Percentiles rank a stretch among this genome's conserved stretches.
Conservation (phyloP, 352 stramenopile species). For the Phytopythium mirpurense region DNA sequence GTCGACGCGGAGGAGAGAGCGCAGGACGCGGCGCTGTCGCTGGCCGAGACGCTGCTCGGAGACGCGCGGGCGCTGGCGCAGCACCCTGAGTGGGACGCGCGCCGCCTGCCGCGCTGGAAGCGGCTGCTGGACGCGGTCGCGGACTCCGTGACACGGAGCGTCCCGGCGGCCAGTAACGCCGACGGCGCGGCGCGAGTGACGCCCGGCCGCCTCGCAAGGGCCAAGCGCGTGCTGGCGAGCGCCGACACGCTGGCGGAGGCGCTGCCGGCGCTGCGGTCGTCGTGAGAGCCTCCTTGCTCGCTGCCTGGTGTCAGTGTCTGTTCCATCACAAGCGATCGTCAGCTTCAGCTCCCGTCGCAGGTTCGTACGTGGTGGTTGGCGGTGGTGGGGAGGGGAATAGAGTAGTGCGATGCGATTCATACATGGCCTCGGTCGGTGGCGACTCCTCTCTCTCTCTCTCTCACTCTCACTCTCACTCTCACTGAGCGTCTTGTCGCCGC, state of each 20-base stretch:
- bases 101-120: slow-evolving; percentile 43
- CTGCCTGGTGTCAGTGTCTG: too few species aligned
- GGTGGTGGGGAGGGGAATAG: too few species aligned
- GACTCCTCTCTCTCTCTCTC: too few species aligned
- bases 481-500: too few species aligned
- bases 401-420: too few species aligned
- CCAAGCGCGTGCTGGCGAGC: background rate
- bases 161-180: background rate
- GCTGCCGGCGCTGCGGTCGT: slow-evolving; percentile 1
- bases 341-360: too few species aligned
- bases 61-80: slow-evolving; percentile 25
- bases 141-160: slow-evolving; percentile 1
- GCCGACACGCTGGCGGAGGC: background rate
- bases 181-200: slow-evolving; percentile 5
- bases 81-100: slow-evolving; percentile 48
- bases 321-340: too few species aligned
- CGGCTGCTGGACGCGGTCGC: slow-evolving; percentile 26
- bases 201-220: slow-evolving; percentile 12
- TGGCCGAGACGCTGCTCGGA: slow-evolving; percentile 27
- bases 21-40: slow-evolving; percentile 11
- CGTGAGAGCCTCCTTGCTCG: too few species aligned
- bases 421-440: too few species aligned
- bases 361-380: too few species aligned
- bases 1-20: background rate
- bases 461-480: too few species aligned